Evolutionary conservation across 148 eudicot genomes (phyloP).

Genomic region (Rhododendron ferrugineum): DNA sequence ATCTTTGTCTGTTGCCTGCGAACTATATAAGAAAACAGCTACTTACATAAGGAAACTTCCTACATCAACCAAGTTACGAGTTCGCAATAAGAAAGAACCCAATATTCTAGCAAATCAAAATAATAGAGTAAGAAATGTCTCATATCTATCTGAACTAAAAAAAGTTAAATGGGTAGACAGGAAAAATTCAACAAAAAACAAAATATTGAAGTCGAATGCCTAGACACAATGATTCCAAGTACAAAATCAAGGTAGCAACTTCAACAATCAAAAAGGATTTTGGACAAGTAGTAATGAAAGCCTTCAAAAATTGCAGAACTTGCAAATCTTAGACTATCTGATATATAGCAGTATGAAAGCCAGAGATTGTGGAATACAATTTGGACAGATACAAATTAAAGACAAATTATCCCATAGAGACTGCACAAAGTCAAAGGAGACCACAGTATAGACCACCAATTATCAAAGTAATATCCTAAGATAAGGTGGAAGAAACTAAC

Average conservation of each 20-base stretch:
- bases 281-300: background rate
- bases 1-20: constrained; percentile 79
- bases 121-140: too few relatives aligned
- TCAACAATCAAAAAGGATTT: background rate
- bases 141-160: background rate
- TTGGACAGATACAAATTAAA: background rate
- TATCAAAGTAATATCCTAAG: background rate
- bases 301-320: background rate
- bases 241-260: background rate
- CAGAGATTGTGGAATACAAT: background rate
- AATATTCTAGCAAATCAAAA: background rate
- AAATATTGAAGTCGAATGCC: background rate
- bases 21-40: constrained; percentile 33
- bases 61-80: background rate
- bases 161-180: background rate
- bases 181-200: background rate
- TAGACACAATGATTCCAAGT: background rate
- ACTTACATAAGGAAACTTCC: background rate
- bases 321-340: background rate
- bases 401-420: background rate
- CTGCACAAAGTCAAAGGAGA: background rate
- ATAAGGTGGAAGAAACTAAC: constrained; percentile 34
- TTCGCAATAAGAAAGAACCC: background rate
- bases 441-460: background rate
- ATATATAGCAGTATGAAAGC: background rate